phyloP scores from a whole-genome alignment of 2,329 filamentous ascomycete genomes.

The Nemania bipapillata region DNA sequence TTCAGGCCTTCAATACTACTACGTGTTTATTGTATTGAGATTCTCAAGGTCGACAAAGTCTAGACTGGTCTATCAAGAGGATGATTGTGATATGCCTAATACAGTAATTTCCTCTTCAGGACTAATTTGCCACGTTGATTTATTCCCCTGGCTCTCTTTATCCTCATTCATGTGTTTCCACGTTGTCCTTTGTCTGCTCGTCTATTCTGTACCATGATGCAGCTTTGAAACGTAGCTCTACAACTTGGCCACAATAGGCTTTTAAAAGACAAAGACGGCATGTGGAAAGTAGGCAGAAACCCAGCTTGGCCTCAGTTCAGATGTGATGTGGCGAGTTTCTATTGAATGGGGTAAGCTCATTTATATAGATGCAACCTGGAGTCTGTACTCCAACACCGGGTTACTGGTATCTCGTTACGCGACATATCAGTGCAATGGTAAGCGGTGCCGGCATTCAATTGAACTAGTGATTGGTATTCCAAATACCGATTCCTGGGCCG shows the following conservation, averaged over 20 bases:
- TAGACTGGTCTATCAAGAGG: too few species aligned
- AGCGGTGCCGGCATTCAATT: too few species aligned
- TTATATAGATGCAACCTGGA: background rate
- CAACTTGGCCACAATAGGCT: background rate
- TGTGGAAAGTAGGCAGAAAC: background rate
- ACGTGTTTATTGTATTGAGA: background rate
- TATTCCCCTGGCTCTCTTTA: background rate
- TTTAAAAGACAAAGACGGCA: background rate
- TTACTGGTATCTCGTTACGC: background rate
- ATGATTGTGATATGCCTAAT: background rate
- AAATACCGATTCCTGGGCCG: background rate
- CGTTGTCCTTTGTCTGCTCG: background rate
- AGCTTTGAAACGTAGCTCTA: background rate
- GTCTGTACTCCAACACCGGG: background rate
- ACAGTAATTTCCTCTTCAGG: background rate
- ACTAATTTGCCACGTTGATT: background rate
- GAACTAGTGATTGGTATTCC: background rate
- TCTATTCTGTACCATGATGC: background rate
- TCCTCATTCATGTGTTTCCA: background rate
- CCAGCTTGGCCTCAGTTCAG: background rate
- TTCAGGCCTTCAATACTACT: background rate
- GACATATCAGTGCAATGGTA: too few species aligned
- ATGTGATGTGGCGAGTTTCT: background rate
- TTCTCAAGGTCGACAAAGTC: too few species aligned
- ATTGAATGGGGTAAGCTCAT: background rate